Base-by-base conservation (phyloP, 2,329 filamentous ascomycete species). In the Fusarium circinatum region DNA sequence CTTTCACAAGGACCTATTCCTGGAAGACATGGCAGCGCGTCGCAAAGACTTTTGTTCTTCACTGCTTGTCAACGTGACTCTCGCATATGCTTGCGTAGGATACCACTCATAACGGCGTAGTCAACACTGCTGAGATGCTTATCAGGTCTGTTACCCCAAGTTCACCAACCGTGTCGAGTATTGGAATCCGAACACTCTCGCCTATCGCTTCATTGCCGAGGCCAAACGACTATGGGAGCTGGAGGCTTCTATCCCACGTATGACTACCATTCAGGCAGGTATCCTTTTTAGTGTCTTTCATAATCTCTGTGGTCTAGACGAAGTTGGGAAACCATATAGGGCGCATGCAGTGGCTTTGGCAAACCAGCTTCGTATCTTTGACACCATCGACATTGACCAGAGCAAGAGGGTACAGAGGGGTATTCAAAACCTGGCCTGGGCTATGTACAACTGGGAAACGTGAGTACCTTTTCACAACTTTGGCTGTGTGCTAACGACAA, bases 1-100 rank as follows among this genome's bases (percentile, higher is more conserved):
- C 0, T 83, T 85, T 32, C 82, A 85, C 6, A 84, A 84, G 65
- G 82, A 83, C 32, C 75, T 75, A 3, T 84, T 85, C 36, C 64
- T 85, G 0, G 75, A 83, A n/a, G 84, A 85, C 34, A 80, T 85
- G 81, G 76, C 71, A 17, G 67, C 74, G 0, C 74, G 75, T 3
- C 69, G 72, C 1, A 57, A 65, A 0, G 77, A 80, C 20, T 84
- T 83, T 71, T 85, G 84, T 66, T 85, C 84, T 0, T 60, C 78
- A 13, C 74, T 85, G 2, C 78, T 85, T 8, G 82, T 84, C 55
- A 85, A 85, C 41, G 70, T 79, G 4, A 44, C 82, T 17, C 78
- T 85, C 41, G 81, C 81, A 14, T 71, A 80, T 26, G 78, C 80
- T 62, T 84, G 79, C 54, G 84, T 84, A 79, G 64, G 81, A 73